Conservation (phyloP, 345 rosid genomes). For the Mallotus nudiflorus region DNA sequence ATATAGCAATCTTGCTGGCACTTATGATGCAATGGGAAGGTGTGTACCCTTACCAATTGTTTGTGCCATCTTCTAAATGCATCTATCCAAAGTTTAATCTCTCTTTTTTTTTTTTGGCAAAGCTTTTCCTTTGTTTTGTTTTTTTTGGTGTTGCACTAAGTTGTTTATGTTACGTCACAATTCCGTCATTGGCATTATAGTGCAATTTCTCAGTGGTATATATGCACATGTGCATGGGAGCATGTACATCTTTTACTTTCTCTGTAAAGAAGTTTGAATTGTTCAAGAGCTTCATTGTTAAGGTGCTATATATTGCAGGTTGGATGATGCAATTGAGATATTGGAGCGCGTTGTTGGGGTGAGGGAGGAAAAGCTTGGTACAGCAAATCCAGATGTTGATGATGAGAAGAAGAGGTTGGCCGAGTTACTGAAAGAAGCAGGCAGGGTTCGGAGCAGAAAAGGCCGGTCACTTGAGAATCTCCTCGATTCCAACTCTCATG, state of each 20-base stretch:
- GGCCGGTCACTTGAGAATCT: conserved; percentile 76
- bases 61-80: not conserved
- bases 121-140: no score
- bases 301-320: conserved; percentile 40
- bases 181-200: not conserved
- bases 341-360: conserved; percentile 67
- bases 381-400: conserved; percentile 82
- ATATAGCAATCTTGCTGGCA: conserved; percentile 91
- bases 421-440: conserved; percentile 75
- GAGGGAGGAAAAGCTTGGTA: conserved; percentile 91
- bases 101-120: no score
- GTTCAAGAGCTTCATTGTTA: not conserved
- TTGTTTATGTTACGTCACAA: not conserved
- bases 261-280: not conserved
- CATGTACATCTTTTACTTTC: not conserved
- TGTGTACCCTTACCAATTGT: conserved; percentile 14
- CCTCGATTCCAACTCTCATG: conserved; percentile 53
- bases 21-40: conserved; percentile 99
- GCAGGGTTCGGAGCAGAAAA: conserved; percentile 69
- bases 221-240: not conserved
- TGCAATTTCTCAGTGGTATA: not conserved
- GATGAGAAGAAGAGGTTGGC: conserved; percentile 88
- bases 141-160: not conserved
- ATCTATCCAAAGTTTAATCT: not conserved
- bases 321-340: conserved; percentile 78